phyloP scores from a whole-genome alignment of 768 basidiomycete species.

The Pleurotus giganteus region DNA sequence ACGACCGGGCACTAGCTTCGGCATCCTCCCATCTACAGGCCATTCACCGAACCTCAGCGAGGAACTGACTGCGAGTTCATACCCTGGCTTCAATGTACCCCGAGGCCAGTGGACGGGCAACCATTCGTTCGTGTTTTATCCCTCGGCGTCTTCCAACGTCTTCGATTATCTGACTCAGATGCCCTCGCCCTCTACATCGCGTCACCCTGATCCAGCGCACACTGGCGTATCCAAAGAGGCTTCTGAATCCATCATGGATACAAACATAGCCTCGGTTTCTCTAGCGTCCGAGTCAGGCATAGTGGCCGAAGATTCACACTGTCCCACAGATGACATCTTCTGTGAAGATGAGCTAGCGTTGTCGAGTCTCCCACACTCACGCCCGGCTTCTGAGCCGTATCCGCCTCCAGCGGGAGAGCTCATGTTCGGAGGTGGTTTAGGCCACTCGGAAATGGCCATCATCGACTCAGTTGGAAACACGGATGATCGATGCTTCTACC shows the following conservation, averaged over 20 bases:
- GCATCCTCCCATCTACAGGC: background rate
- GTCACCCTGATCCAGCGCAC: background rate
- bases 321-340: too few species aligned
- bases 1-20: slow-evolving; percentile 36
- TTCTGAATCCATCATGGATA: background rate
- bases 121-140: slow-evolving; percentile 63
- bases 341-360: too few species aligned
- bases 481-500: slow-evolving; percentile 33
- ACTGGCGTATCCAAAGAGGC: background rate
- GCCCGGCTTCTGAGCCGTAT: background rate
- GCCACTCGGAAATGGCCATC: slow-evolving; percentile 17
- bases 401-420: slow-evolving; percentile 42
- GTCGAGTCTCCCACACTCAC: background rate
- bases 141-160: slow-evolving; percentile 28
- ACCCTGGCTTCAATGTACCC: background rate
- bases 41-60: slow-evolving; percentile 9
- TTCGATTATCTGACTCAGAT: slow-evolving; percentile 71
- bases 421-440: slow-evolving; percentile 64
- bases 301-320: too few species aligned
- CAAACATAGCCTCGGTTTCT: background rate
- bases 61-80: background rate
- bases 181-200: background rate
- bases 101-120: slow-evolving; percentile 32
- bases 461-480: slow-evolving; percentile 35
- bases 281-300: background rate